Evolutionary conservation across 805 yeast species (phyloP).

Genomic region (Suhomyces emberorum): DNA sequence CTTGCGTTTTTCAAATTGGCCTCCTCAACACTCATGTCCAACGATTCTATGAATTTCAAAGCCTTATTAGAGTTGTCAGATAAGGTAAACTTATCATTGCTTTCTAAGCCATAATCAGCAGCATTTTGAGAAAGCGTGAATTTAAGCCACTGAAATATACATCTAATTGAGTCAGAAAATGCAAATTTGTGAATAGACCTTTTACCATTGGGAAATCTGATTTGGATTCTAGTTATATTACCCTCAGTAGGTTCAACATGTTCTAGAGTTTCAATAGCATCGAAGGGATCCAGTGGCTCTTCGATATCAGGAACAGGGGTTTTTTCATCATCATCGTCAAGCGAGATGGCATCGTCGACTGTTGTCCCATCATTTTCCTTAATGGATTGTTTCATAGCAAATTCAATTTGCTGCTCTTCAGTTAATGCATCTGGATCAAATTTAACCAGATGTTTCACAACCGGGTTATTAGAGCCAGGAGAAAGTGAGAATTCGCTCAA

Average conservation of each 20-base stretch:
- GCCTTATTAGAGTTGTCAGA: conserved; percentile 32
- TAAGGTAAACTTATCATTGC: conserved; percentile 27
- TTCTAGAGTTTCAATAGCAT: conserved; percentile 45
- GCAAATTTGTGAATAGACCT: conserved; percentile 71
- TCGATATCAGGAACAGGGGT: conserved; percentile 3
- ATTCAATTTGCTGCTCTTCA: conserved; percentile 80
- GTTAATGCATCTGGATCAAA: conserved; percentile 64
- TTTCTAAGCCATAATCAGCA: conserved; percentile 50
- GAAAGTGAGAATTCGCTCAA: conserved; percentile 61
- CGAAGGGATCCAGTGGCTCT: conserved; percentile 41
- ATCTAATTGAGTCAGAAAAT: conserved; percentile 53
- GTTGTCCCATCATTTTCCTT: conserved; percentile 24
- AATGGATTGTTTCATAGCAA: conserved; percentile 69
- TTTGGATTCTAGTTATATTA: conserved; percentile 72
- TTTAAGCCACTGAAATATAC: conserved; percentile 67
- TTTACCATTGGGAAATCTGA: conserved; percentile 86
- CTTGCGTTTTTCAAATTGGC: conserved; percentile 85
- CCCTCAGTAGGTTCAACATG: conserved; percentile 64
- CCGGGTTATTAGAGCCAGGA: conserved; percentile 62
- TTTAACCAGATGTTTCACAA: conserved; percentile 55
- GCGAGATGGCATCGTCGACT: conserved; percentile 25
- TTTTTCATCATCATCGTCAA: conserved; percentile 10
- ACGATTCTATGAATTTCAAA: conserved; percentile 55
- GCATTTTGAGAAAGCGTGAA: conserved; percentile 44
- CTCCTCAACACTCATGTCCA: conserved; percentile 60